Evolutionary conservation across 2,329 filamentous ascomycete genomes (phyloP), one percentile per base, ranked within the genome.

Genomic region (Curvularia eragrostidis): DNA sequence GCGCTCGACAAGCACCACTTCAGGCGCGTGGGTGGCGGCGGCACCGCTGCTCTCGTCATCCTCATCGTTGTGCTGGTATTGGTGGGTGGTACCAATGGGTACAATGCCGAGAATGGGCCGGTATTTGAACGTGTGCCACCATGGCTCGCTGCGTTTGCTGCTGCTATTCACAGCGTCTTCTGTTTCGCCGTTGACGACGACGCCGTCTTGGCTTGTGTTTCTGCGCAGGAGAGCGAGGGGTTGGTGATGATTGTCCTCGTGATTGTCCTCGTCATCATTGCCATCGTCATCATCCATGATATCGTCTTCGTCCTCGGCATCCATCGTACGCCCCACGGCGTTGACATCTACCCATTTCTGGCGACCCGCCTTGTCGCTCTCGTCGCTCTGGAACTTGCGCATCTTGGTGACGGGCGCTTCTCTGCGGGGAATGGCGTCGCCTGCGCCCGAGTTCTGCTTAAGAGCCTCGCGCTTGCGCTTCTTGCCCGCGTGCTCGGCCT

Each of bases 71-170:
- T n/a, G n/a, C n/a, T n/a, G n/a, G n/a, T n/a, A n/a, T n/a, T n/a
- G n/a, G 18, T 42, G 7, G 3, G 19, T 65, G 39, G 72, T 68
- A 21, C 79, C 81, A 30, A 89, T 77, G 18, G 85, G 83, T 19
- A 87, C 82, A 43, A 89, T 83, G 5, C 93, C 95, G 60, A 99
- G 82, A 67, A 99, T 93, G n/a, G 93, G 91, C 57, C 93, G 85
- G 78, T 98, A 99, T 77, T 96, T 96, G 82, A 90, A 93, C 5
- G 93, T 96, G 73, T 89, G 87, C 91, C 93, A 98, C 79, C 81
- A 85, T 50, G 74, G 68, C 44, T 74, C 67, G 19, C 21, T 48
- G 34, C 44, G 50, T 30, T 56, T 61, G n/a, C 53, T 65, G 47
- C 52, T 68, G 66, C 56, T 58, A 21, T 49, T 58, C 2, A 50